Base-by-base conservation (phyloP, 352 stramenopile genomes). In the Globisporangium solare region DNA sequence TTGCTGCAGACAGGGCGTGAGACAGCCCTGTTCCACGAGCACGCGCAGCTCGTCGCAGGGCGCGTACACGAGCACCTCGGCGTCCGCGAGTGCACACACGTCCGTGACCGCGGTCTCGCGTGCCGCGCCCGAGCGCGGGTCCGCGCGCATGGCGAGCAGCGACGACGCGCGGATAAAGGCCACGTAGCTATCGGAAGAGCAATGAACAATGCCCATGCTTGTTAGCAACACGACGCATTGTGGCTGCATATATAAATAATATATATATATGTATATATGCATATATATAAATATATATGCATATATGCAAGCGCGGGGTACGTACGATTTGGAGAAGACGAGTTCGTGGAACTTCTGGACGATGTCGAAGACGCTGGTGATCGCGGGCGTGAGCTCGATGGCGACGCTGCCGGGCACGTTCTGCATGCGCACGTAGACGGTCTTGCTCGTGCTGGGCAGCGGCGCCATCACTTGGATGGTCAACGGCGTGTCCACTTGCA, bases 351-450 rank as follows among this genome's bases (percentile, higher is more conserved):
- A 89, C 51, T 67, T 71, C 58, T 73, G 70, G 54, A 88, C 76
- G 31, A 92, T 63, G 20, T 77, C 73, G 48, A 70, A 73, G 20
- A 81, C 62, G 4, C 53, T 73, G 6, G 53, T 49, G 6, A 81
- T 54, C 1, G 47, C 45, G 2, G 76, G 60, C n/a, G 66, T 58
- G 56, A 92, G 46, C 58, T 84, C 71, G 42, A 89, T 62, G 3
- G 76, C 67, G 39, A 88, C 71, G 32, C 65, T 88, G 61, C 76
- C 82, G 8, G 63, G 68, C 4, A 85, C 62, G 53, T 89, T 76
- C 60, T 83, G 83, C 80, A 91, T 91, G 59, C 80, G 78, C 47
- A 91, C 70, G 55, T 74, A 86, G 22, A 91, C 65, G 21, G 76
- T 89, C 46, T 53, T 62, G 11, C 35, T 88, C 46, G 51, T 62